Conservation (phyloP, 2,329 filamentous ascomycete species). For the Fusarium pseudoanthophilum region DNA sequence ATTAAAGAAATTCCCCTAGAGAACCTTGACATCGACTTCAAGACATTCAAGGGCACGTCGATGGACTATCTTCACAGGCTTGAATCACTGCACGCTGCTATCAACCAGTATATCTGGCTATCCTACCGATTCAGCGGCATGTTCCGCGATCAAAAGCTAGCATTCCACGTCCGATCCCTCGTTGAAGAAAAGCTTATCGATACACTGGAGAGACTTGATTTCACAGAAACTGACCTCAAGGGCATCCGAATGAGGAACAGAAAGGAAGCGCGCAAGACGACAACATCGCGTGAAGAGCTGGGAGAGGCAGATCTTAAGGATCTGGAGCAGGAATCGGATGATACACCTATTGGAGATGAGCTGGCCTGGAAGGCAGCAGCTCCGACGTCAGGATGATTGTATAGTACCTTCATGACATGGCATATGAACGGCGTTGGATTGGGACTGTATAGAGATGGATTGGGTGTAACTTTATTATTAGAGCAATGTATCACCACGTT, state of each 20-base stretch:
- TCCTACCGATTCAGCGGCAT: constrained; percentile 87
- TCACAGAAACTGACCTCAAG: constrained; percentile 51
- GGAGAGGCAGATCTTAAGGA: constrained; percentile 26
- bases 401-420: constrained; percentile 1
- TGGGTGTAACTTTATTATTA: constrained; percentile 31
- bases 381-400: constrained; percentile 14
- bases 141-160: constrained; percentile 79
- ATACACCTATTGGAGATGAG: constrained; percentile 25
- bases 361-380: constrained; percentile 16
- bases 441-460: background rate
- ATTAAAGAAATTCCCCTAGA: constrained; percentile 78
- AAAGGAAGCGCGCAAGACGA: constrained; percentile 27
- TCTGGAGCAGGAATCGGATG: constrained; percentile 33
- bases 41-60: constrained; percentile 49
- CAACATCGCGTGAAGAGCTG: constrained; percentile 21
- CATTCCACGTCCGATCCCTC: constrained; percentile 80
- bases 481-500: constrained; percentile 28
- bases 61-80: constrained; percentile 72
- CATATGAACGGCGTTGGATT: background rate
- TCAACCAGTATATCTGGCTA: constrained; percentile 92
- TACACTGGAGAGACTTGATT: constrained; percentile 61
- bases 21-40: constrained; percentile 72
- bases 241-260: constrained; percentile 41
- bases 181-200: constrained; percentile 78
- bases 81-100: constrained; percentile 81